These are phyloP conservation scores for Cyanodermella asteris DNA, from an alignment of 2,329 filamentous ascomycete species.

Conservation along the genomic window DNA sequence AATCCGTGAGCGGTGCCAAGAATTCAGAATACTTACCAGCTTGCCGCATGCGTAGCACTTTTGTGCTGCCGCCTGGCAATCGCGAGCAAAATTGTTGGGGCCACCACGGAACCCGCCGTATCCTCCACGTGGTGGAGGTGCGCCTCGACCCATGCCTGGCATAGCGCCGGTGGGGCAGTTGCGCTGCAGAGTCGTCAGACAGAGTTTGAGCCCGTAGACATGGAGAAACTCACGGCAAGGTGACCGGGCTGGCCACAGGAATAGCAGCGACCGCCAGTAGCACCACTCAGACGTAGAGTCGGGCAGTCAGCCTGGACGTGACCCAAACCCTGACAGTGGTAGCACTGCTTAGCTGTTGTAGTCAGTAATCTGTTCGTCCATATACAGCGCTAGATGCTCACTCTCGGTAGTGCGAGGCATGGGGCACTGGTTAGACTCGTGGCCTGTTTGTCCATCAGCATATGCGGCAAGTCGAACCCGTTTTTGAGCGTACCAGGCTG, in stretches of 20 bases:
- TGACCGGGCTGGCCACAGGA: slow-evolving; percentile 87
- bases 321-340: slow-evolving; percentile 95
- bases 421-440: slow-evolving; percentile 96
- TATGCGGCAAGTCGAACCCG: slow-evolving; percentile 3
- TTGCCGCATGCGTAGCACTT: slow-evolving; percentile 97
- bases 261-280: slow-evolving; percentile 77
- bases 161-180: slow-evolving; percentile 59
- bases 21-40: slow-evolving; percentile 25
- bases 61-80: slow-evolving; percentile 96
- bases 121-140: slow-evolving; percentile 47
- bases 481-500: slow-evolving; percentile 20
- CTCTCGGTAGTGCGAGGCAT: slow-evolving; percentile 87
- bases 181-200: slow-evolving; percentile 29
- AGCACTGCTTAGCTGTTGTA: slow-evolving; percentile 78
- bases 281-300: slow-evolving; percentile 71
- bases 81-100: slow-evolving; percentile 93
- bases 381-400: no score
- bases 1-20: not conserved
- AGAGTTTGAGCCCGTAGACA: slow-evolving; percentile 1
- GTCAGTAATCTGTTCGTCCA: slow-evolving; percentile 1
- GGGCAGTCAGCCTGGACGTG: slow-evolving; percentile 98
- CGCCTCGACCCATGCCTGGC: slow-evolving; percentile 37
- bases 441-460: slow-evolving; percentile 30
- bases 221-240: slow-evolving; percentile 45
- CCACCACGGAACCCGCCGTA: slow-evolving; percentile 49